Evolutionary conservation across 495 filamentous ascomycete species (phyloP).

Genomic region (Cenococcum geophilum): DNA sequence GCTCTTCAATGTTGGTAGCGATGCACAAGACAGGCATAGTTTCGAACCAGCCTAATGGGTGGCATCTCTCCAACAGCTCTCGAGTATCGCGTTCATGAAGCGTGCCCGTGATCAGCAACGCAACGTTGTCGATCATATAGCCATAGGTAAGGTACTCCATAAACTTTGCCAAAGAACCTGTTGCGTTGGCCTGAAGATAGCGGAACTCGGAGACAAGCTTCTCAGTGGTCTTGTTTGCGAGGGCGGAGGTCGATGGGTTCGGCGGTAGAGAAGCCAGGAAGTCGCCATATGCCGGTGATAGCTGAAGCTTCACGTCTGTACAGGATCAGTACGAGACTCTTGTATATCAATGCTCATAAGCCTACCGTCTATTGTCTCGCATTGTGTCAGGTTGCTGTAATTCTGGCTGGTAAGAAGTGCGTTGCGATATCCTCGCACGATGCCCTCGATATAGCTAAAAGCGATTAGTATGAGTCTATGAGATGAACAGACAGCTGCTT

Average conservation of each 20-base stretch:
- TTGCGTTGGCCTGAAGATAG: slow-evolving; percentile 87
- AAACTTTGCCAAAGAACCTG: slow-evolving; percentile 84
- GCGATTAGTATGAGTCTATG: slow-evolving; percentile 12
- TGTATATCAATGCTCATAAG: background rate
- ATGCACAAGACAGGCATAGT: slow-evolving; percentile 97
- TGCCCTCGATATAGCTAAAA: slow-evolving; percentile 85
- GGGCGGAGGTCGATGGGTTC: slow-evolving; percentile 90
- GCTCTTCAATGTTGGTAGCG: slow-evolving; percentile 94
- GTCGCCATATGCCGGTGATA: slow-evolving; percentile 93
- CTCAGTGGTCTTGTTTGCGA: slow-evolving; percentile 91
- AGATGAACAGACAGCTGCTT: slow-evolving; percentile 30
- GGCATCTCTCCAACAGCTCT: slow-evolving; percentile 90
- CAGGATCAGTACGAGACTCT: slow-evolving; percentile 7
- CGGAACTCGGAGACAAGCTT: slow-evolving; percentile 97
- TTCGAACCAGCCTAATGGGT: slow-evolving; percentile 98
- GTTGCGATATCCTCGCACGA: slow-evolving; percentile 95
- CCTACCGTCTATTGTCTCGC: slow-evolving; percentile 94
- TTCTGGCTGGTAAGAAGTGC: slow-evolving; percentile 81
- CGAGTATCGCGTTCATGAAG: slow-evolving; percentile 95
- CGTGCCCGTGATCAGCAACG: slow-evolving; percentile 95
- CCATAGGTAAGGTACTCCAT: slow-evolving; percentile 96
- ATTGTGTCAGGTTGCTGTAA: slow-evolving; percentile 95
- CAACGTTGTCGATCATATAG: slow-evolving; percentile 99
- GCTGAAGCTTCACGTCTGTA: slow-evolving; percentile 93
- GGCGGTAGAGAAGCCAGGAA: slow-evolving; percentile 91